A percentile compares a stretch with the other conserved stretches of the same genome.
These are phyloP conservation scores for Hypoxylon sp. DNA, from an alignment of 2,329 filamentous ascomycete genomes.

Conservation along the genomic window DNA sequence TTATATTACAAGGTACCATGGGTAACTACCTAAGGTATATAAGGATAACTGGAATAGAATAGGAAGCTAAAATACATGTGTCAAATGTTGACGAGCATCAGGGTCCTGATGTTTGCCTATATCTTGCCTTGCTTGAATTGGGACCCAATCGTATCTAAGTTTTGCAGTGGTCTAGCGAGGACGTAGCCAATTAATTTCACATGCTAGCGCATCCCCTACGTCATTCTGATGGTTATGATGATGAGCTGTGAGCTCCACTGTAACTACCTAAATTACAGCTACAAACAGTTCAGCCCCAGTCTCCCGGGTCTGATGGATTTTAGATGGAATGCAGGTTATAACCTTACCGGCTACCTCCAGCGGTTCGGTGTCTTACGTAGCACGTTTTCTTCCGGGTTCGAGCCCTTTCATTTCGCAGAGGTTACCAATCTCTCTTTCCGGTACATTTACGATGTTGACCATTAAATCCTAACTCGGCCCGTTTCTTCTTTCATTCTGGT, in stretches of 20 bases:
- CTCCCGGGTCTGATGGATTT: slow-evolving; percentile 18
- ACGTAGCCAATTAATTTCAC: slow-evolving; percentile 33
- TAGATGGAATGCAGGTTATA: slow-evolving; percentile 3
- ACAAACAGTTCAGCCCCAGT: slow-evolving; percentile 29
- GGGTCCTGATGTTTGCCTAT: neutral
- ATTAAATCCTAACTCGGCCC: slow-evolving; percentile 24
- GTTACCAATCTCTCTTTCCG: slow-evolving; percentile 16
- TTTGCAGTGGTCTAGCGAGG: slow-evolving; percentile 16
- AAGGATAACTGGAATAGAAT: neutral
- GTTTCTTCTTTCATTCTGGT: slow-evolving; percentile 14
- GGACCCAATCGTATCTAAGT: slow-evolving; percentile 1
- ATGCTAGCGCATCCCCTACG: slow-evolving; percentile 29
- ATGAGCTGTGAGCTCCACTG: slow-evolving; percentile 41
- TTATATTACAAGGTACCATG: neutral
- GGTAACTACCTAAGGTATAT: neutral
- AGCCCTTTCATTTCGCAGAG: slow-evolving; percentile 16
- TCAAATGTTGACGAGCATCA: neutral
- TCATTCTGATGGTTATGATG: slow-evolving; percentile 26
- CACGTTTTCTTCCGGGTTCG: slow-evolving; percentile 4
- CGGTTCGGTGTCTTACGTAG: slow-evolving; percentile 3
- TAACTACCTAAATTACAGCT: slow-evolving; percentile 26
- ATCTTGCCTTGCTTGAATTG: neutral
- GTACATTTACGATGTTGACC: slow-evolving; percentile 13
- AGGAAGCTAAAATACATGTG: neutral
- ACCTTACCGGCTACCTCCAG: slow-evolving; percentile 8